Conservation (phyloP, 352 stramenopile genomes). For the Globisporangium cylindrosporum region DNA sequence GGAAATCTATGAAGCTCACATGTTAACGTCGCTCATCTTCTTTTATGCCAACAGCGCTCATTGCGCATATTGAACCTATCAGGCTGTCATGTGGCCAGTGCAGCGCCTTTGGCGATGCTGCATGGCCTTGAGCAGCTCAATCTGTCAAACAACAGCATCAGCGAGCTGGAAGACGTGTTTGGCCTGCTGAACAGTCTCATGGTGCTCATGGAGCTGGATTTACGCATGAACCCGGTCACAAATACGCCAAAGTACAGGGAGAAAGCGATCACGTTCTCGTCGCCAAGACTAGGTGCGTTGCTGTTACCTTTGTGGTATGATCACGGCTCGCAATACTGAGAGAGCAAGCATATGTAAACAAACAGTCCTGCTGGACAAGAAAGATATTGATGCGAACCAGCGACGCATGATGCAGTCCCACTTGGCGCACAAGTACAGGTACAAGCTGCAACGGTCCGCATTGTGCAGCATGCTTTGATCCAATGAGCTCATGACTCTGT, state of each 20-base stretch:
- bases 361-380: constrained; percentile 64
- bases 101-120: constrained; percentile 29
- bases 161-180: constrained; percentile 70
- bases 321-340: too few relatives aligned
- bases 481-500: background rate
- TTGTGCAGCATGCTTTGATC: background rate
- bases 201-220: constrained; percentile 53
- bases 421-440: constrained; percentile 73
- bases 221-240: constrained; percentile 58
- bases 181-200: constrained; percentile 43
- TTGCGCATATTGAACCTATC: constrained; percentile 62
- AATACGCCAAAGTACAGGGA: constrained; percentile 59
- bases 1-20: background rate
- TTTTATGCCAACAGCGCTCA: constrained; percentile 27
- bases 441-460: background rate
- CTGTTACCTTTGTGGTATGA: too few relatives aligned
- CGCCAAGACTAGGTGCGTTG: constrained; percentile 38
- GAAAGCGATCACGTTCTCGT: constrained; percentile 73
- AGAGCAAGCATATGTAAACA: background rate
- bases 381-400: constrained; percentile 68
- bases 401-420: constrained; percentile 80
- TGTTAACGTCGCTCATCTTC: background rate
- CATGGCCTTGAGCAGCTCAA: constrained; percentile 55
- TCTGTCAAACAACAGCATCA: constrained; percentile 60
- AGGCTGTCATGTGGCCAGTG: constrained; percentile 43